Percentiles rank a stretch among this genome's conserved stretches.
These are phyloP conservation scores for Viola odorata DNA, from an alignment of 345 rosid genomes.

Conservation along the genomic window DNA sequence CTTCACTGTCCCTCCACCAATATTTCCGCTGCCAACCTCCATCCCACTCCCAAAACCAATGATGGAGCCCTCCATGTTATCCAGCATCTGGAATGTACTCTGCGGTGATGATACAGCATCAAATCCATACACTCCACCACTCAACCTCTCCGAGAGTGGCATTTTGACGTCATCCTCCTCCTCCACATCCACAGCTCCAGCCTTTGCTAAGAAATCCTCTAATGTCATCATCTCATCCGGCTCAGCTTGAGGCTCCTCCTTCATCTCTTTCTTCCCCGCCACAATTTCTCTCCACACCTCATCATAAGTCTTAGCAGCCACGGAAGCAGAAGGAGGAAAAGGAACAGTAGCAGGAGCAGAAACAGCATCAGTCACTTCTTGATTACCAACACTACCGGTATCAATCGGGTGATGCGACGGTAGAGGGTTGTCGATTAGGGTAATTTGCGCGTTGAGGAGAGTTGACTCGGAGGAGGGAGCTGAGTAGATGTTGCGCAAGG, in stretches of 20 bases:
- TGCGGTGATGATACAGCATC: slow-evolving; percentile 30
- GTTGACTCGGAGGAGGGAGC: slow-evolving; percentile 36
- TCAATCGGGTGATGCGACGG: slow-evolving; percentile 1
- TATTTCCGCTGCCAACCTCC: slow-evolving; percentile 20
- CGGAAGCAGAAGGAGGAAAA: neutral
- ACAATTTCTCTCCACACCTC: slow-evolving; percentile 92
- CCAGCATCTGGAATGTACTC: slow-evolving; percentile 50
- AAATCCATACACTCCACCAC: slow-evolving; percentile 45
- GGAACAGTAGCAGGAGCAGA: slow-evolving; percentile 1
- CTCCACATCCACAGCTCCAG: slow-evolving; percentile 43
- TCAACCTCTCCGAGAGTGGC: slow-evolving; percentile 32
- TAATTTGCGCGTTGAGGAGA: slow-evolving; percentile 34
- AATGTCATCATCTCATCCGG: slow-evolving; percentile 80
- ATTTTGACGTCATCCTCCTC: slow-evolving; percentile 23
- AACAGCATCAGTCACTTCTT: slow-evolving; percentile 4
- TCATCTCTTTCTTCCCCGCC: slow-evolving; percentile 53
- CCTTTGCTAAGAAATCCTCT: slow-evolving; percentile 81
- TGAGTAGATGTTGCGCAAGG: slow-evolving; percentile 29
- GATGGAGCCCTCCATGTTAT: slow-evolving; percentile 47
- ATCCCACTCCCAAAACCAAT: slow-evolving; percentile 45
- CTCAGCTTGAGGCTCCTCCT: slow-evolving; percentile 39
- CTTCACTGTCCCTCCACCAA: slow-evolving; percentile 51
- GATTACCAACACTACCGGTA: neutral
- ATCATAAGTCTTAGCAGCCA: slow-evolving; percentile 41
- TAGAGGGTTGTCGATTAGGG: slow-evolving; percentile 34